Evolutionary conservation across 208 protist genomes (phyloP), one percentile per base, ranked within the genome.

Genomic region (Leishmania guyanensis): DNA sequence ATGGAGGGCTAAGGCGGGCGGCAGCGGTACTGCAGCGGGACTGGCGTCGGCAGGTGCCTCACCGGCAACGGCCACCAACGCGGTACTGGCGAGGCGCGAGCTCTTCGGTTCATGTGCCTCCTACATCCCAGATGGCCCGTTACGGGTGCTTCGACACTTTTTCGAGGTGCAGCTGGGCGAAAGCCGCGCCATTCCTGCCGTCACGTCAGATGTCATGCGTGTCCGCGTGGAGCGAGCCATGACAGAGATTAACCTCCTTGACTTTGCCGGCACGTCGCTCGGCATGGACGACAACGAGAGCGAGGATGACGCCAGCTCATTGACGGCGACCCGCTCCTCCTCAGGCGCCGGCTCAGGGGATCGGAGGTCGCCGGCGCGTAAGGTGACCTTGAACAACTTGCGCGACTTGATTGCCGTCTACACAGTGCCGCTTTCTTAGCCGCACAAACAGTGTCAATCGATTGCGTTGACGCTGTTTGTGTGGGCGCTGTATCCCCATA

Each of bases 181-280:
- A 80, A 72, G 87, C 22, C 86, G 91, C 69, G 90, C 84, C 56
- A 66, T 95, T 64, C 86, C 82, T 3, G 90, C 85, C 22, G 86
- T 97, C 22, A 91, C 78, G 36, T 95, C 93, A 1, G 86, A 90
- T 20, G 79, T 87, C 36, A 97, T 92, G 84, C 80, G 75, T n/a
- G 81, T 51, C 43, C 93, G 93, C 71, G 92, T 97, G 12, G 91
- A 95, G 70, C 89, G 87, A 54, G 91, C 90, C 4, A 80, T 95
- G 77, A 36, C 69, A 20, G 78, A 83, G 20, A 81, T 97, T 56
- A 89, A 97, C 73, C 77, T 97, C 36, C 58, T 69, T 14, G 86
- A 89, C 48, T 93, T 91, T 79, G 85, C 85, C 39, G 86, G 86
- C 26, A 89, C 79, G 9, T 86, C 79, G n/a, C 79, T 85, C 76